phyloP scores from a whole-genome alignment of 352 stramenopile genomes.

The Paralagenidium karlingii region DNA sequence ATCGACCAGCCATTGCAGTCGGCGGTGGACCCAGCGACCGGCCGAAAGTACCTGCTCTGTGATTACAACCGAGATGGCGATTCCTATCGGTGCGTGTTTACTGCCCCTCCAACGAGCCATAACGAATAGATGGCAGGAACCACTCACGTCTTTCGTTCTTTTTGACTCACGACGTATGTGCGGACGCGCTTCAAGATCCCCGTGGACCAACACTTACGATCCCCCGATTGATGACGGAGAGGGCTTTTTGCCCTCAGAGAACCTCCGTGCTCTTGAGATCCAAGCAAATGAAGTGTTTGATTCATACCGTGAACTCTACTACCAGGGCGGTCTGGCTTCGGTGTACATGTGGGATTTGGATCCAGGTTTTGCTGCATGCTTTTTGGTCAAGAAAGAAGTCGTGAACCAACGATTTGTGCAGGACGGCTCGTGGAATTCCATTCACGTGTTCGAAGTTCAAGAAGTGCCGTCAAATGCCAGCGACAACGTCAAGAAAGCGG shows the following conservation, averaged over 20 bases:
- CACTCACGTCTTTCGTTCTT: not conserved
- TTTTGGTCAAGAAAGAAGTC: conserved; percentile 91
- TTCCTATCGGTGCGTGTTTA: conserved; percentile 43
- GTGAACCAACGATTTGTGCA: conserved; percentile 68
- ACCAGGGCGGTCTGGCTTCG: conserved; percentile 85
- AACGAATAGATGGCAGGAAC: not conserved
- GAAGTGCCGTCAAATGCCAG: conserved; percentile 15
- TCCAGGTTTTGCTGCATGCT: conserved; percentile 86
- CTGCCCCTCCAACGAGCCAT: too few species aligned
- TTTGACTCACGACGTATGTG: too few species aligned
- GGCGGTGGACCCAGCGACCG: conserved; percentile 72
- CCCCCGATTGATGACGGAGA: conserved; percentile 64
- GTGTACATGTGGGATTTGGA: conserved; percentile 96
- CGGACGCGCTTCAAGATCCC: too few species aligned
- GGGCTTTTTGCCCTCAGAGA: conserved; percentile 84
- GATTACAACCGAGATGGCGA: conserved; percentile 94
- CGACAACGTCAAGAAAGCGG: conserved; percentile 43
- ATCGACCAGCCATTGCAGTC: conserved; percentile 88
- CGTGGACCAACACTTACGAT: conserved; percentile 91
- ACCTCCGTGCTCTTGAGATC: conserved; percentile 84
- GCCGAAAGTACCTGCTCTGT: conserved; percentile 87
- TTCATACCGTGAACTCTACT: conserved; percentile 95
- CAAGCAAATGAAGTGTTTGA: conserved; percentile 95
- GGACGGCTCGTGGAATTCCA: conserved; percentile 88
- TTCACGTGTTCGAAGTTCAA: conserved; percentile 90